Evolutionary conservation across 768 basidiomycete species (phyloP).

Genomic region (Leccinum arenicola): DNA sequence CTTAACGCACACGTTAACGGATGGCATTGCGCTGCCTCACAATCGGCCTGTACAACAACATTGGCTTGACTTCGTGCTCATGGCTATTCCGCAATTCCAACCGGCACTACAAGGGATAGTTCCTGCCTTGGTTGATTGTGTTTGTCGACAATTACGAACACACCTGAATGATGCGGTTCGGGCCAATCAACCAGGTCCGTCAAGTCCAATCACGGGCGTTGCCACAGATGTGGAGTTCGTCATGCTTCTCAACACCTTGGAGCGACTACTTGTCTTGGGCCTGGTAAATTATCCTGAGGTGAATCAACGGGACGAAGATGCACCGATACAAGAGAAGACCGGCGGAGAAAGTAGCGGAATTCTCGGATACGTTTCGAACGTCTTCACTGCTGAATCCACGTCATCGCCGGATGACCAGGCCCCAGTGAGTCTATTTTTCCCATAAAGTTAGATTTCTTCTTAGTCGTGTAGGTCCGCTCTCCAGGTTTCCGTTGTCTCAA

Average conservation of each 20-base stretch:
- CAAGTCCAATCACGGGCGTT: conserved; percentile 43
- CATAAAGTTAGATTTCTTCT: background rate
- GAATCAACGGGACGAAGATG: conserved; percentile 55
- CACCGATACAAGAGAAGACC: conserved; percentile 47
- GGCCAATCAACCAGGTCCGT: conserved; percentile 38
- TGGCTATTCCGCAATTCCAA: conserved; percentile 85
- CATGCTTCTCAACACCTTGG: conserved; percentile 81
- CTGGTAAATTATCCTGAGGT: conserved; percentile 56
- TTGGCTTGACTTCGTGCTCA: conserved; percentile 95
- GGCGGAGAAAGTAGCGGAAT: conserved; percentile 61
- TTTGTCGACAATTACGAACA: conserved; percentile 65
- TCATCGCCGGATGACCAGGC: conserved; percentile 53
- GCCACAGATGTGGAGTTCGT: conserved; percentile 80
- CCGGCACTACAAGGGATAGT: conserved; percentile 64
- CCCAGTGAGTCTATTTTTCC: conserved; percentile 41
- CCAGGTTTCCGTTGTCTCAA: conserved; percentile 75
- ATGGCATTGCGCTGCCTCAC: conserved; percentile 65
- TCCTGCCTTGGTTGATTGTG: conserved; percentile 72
- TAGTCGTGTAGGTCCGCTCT: conserved; percentile 49
- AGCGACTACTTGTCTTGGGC: conserved; percentile 75
- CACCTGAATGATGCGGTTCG: conserved; percentile 54
- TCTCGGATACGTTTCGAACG: conserved; percentile 87
- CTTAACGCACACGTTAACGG: conserved; percentile 72
- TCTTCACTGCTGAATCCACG: conserved; percentile 74
- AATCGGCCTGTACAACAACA: conserved; percentile 88